Evolutionary conservation across 2,329 filamentous ascomycete species (phyloP), one percentile per base, ranked within the genome.

Genomic region (Cylindrodendrum hubeiense): DNA sequence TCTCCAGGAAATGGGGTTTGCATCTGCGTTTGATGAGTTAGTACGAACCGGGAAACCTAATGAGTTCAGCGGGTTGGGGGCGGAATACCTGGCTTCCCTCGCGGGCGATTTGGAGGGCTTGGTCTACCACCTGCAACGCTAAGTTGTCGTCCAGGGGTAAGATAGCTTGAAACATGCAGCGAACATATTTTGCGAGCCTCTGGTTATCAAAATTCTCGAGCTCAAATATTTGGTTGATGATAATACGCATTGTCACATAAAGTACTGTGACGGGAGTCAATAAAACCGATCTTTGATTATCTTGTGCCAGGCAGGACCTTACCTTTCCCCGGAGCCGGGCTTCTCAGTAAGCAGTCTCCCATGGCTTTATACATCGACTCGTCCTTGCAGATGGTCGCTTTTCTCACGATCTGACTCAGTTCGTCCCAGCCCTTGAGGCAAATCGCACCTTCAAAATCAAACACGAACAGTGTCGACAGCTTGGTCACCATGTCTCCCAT

Each of bases 401-500:
- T 85, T 58, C 85, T 74, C 22, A 96, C 85, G 8, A 94, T 87
- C 17, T 81, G 77, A 5, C 84, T 81, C 1, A 97, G 80, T 39
- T 87, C 84, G 46, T 92, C 86, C 91, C 91, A 96, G 21, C 86
- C 83, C 64, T 89, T 86, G 5, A 96, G 81, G 33, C 83, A 84
- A 41, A 92, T 80, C 0, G 91, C 89, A 3, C 89, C 91, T 80
- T 97, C 94, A 66, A 97, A 92, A 69, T 96, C 92, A 68, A 95
- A 93, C 1, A 91, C 88, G 8, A 93, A 81, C 19, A 97, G 79
- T 3, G 89, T 86, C 6, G 90, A 85, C 37, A 92, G 81, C 73
- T 94, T 95, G 2, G 80, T 78, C 7, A 82, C 72, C 17, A 93
- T 80, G 72, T 93, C 90, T 2, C 79, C 68, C 17, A 80, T 79